Evolutionary conservation across 1,284 basidiomycete genomes (phyloP).

Genomic region (Malassezia globosa): DNA sequence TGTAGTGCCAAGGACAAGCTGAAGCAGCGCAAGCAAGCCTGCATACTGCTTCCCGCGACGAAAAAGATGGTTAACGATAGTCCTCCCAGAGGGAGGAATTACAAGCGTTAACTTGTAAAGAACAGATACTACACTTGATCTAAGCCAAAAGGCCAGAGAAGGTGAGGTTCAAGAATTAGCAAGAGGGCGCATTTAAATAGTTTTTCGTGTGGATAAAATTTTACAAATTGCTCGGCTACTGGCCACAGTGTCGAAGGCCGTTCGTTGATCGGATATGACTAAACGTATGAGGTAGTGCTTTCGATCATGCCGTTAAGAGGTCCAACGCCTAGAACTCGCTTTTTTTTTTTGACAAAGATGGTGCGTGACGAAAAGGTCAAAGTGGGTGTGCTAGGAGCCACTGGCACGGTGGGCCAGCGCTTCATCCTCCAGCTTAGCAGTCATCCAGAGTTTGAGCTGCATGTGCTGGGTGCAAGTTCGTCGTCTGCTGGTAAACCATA

Average conservation of each 20-base stretch:
- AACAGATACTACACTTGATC: slow-evolving; percentile 38
- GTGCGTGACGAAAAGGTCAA: slow-evolving; percentile 53
- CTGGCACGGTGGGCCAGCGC: slow-evolving; percentile 54
- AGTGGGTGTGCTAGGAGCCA: slow-evolving; percentile 89
- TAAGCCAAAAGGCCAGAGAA: slow-evolving; percentile 33
- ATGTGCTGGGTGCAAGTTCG: slow-evolving; percentile 76
- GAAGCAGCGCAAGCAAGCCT: slow-evolving; percentile 21
- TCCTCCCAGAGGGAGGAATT: slow-evolving; percentile 21
- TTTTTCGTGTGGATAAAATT: slow-evolving; percentile 3
- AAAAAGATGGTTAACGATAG: slow-evolving; percentile 25
- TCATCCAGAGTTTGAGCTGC: slow-evolving; percentile 83
- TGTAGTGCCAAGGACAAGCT: slow-evolving; percentile 26
- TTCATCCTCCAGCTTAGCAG: slow-evolving; percentile 78
- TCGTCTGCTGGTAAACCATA: slow-evolving; percentile 81
- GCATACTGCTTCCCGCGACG: slow-evolving; percentile 14
- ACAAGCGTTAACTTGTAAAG: slow-evolving; percentile 28
- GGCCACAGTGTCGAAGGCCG: slow-evolving; percentile 8
- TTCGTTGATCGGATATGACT: slow-evolving; percentile 9
- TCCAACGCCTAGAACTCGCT: background rate
- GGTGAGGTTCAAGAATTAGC: slow-evolving; percentile 13
- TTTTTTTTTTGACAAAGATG: no score
- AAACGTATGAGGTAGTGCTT: background rate
- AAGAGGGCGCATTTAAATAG: slow-evolving; percentile 9
- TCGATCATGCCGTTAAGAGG: background rate
- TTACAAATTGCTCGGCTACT: background rate